Evolutionary conservation across 2,329 filamentous ascomycete species (phyloP).

Genomic region (Diplodia scrobiculata): DNA sequence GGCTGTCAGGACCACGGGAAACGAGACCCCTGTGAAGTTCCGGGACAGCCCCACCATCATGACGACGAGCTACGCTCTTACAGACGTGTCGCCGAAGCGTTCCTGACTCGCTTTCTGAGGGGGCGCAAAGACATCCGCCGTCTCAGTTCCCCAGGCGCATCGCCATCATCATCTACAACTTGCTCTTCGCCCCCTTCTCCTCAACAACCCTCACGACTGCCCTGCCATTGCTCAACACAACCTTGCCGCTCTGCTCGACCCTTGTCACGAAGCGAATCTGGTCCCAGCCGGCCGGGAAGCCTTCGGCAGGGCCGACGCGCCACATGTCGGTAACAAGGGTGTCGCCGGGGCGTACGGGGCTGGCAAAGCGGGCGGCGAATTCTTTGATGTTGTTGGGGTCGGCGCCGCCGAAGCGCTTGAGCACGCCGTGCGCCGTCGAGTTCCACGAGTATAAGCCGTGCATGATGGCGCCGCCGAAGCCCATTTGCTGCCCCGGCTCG

Average conservation of each 20-base stretch:
- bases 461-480: slow-evolving; percentile 85
- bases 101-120: too few relatives aligned
- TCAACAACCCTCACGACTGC: slow-evolving; percentile 68
- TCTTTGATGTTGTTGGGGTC: slow-evolving; percentile 81
- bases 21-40: too few relatives aligned
- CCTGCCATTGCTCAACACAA: slow-evolving; percentile 83
- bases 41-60: too few relatives aligned
- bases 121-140: too few relatives aligned
- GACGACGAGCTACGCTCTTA: too few relatives aligned
- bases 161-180: slow-evolving; percentile 38
- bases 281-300: slow-evolving; percentile 65
- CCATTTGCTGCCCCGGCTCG: slow-evolving; percentile 83
- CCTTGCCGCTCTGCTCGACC: slow-evolving; percentile 78
- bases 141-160: neutral
- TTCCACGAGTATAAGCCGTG: slow-evolving; percentile 91
- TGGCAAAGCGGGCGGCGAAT: slow-evolving; percentile 86
- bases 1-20: too few relatives aligned
- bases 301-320: slow-evolving; percentile 68
- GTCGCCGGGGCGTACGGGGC: slow-evolving; percentile 79
- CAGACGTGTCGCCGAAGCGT: too few relatives aligned
- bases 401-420: slow-evolving; percentile 72
- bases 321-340: slow-evolving; percentile 81
- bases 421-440: slow-evolving; percentile 69
- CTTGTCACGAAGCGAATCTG: slow-evolving; percentile 79
- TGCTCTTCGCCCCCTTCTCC: slow-evolving; percentile 47